Evolutionary conservation across 2,329 filamentous ascomycete species (phyloP).

Genomic region (Arachnomyces sp.): DNA sequence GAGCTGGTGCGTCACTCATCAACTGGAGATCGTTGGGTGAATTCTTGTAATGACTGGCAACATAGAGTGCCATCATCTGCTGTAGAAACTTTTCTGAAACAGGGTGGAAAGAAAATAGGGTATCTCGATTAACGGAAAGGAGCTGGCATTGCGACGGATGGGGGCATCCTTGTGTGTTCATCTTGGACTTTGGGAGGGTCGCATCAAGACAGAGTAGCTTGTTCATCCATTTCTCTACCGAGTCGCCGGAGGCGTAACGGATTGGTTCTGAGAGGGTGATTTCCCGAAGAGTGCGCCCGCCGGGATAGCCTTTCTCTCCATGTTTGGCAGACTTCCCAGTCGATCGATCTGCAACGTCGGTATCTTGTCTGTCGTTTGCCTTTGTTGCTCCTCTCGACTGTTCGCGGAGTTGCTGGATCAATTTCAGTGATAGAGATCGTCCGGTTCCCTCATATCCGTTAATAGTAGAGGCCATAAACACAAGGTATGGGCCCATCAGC

Average conservation of each 20-base stretch:
- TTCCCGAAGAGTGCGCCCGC: slow-evolving; percentile 76
- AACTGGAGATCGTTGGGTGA: slow-evolving; percentile 95
- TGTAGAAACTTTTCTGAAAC: slow-evolving; percentile 96
- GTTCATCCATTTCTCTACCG: slow-evolving; percentile 95
- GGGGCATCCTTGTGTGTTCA: slow-evolving; percentile 68
- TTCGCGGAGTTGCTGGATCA: slow-evolving; percentile 93
- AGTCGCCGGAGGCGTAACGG: slow-evolving; percentile 81
- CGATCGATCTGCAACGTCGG: slow-evolving; percentile 65
- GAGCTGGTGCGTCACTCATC: slow-evolving; percentile 94
- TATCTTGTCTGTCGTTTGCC: slow-evolving; percentile 45
- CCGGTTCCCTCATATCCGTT: slow-evolving; percentile 98
- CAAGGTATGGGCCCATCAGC: slow-evolving; percentile 90
- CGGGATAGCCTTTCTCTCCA: slow-evolving; percentile 48
- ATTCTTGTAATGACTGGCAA: slow-evolving; percentile 97
- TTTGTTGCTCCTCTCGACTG: slow-evolving; percentile 65
- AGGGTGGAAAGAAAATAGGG: slow-evolving; percentile 93
- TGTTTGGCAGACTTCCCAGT: slow-evolving; percentile 66
- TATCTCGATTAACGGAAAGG: slow-evolving; percentile 90
- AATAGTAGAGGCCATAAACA: slow-evolving; percentile 99
- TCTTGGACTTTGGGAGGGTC: slow-evolving; percentile 69
- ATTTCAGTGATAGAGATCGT: slow-evolving; percentile 84
- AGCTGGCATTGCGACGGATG: slow-evolving; percentile 88
- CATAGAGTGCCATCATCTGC: slow-evolving; percentile 96
- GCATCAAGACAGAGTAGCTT: slow-evolving; percentile 87
- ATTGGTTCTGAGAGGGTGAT: slow-evolving; percentile 92